Evolutionary conservation across 2,329 filamentous ascomycete genomes (phyloP), one percentile per base, ranked within the genome.

Genomic region (Macrophomina pseudophaseolina): DNA sequence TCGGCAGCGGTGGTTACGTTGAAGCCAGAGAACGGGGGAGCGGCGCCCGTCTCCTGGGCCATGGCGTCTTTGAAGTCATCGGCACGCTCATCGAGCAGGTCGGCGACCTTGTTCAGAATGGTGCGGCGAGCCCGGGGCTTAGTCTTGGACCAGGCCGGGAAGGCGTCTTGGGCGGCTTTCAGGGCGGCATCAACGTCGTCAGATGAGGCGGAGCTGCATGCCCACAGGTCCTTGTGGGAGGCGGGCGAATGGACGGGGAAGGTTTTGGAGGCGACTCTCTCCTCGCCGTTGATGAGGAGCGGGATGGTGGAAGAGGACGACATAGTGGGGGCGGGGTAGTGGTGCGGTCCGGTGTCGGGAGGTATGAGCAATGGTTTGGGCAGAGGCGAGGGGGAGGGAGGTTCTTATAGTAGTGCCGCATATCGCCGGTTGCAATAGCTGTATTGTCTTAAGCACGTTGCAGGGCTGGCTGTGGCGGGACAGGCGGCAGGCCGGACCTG

Each of bases 71-170:
- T 79, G 18, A 92, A 77, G 75, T 93, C 90, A 6, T 87, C 83
- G 28, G 81, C 80, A 8, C 90, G 85, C 35, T 76, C 78, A 48
- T 86, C 81, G 68, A 94, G 80, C 58, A 93, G 78, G 8, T 88
- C 86, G 9, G 90, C 88, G 0, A 90, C 89, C 74, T 87, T 88
- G 67, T 90, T 80, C 67, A 96, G 83, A 69, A 96, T 87, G 70
- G 90, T 86, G 42, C 91, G 88, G 46, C 91, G 89, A 30, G 83
- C 74, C 30, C 81, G 74, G 1, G 88, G 86, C 53, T 86, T 87
- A 2, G 86, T 86, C 70, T 85, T 86, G 51, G 85, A 83, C 92
- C 92, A 97, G 67, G 84, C 79, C 51, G 85, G 85, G 77, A 92
- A 90, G 1, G 92, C 91, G 14, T 82, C 81, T n/a, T 88, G 81